Percentiles rank a stretch among this genome's conserved stretches.
These are phyloP conservation scores for Syncephalis plumigaleata DNA, from an alignment of 371 early-diverging fungal genomes.

Conservation along the genomic window DNA sequence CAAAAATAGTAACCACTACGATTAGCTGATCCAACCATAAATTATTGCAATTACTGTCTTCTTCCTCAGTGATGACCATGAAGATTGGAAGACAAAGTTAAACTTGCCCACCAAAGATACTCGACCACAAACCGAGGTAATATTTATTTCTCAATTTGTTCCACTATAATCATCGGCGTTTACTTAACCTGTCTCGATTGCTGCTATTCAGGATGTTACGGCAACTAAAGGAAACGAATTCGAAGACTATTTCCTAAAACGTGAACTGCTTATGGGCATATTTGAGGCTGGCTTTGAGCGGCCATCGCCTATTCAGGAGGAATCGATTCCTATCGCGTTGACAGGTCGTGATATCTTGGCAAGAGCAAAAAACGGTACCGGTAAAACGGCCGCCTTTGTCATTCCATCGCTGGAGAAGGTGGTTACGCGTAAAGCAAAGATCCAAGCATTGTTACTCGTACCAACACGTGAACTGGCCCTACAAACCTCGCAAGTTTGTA, in stretches of 20 bases:
- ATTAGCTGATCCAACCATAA: too few relatives aligned
- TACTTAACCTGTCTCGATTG: background rate
- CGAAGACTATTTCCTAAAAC: slow-evolving; percentile 92
- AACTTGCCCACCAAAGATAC: slow-evolving; percentile 59
- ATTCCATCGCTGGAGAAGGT: slow-evolving; percentile 93
- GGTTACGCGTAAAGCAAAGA: slow-evolving; percentile 49
- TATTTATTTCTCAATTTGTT: slow-evolving; percentile 7
- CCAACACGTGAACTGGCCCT: slow-evolving; percentile 97
- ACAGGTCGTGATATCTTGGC: slow-evolving; percentile 93
- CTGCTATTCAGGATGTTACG: slow-evolving; percentile 57
- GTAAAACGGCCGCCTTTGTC: slow-evolving; percentile 95
- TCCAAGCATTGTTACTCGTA: slow-evolving; percentile 80
- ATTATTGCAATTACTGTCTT: too few relatives aligned
- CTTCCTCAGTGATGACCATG: slow-evolving; percentile 44
- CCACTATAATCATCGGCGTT: background rate
- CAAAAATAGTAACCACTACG: too few relatives aligned
- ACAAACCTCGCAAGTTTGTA: slow-evolving; percentile 90
- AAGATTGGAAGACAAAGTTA: slow-evolving; percentile 59
- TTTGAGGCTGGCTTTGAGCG: slow-evolving; percentile 97
- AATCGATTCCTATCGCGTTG: slow-evolving; percentile 93
- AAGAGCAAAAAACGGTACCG: slow-evolving; percentile 96
- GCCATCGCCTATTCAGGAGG: slow-evolving; percentile 98
- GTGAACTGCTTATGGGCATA: slow-evolving; percentile 95
- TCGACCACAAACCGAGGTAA: slow-evolving; percentile 73
- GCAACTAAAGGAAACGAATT: slow-evolving; percentile 95